A percentile compares a stretch with the other conserved stretches of the same genome.
phyloP scores from a whole-genome alignment of 2,329 filamentous ascomycete genomes.

The Pseudofabraea citricarpa region DNA sequence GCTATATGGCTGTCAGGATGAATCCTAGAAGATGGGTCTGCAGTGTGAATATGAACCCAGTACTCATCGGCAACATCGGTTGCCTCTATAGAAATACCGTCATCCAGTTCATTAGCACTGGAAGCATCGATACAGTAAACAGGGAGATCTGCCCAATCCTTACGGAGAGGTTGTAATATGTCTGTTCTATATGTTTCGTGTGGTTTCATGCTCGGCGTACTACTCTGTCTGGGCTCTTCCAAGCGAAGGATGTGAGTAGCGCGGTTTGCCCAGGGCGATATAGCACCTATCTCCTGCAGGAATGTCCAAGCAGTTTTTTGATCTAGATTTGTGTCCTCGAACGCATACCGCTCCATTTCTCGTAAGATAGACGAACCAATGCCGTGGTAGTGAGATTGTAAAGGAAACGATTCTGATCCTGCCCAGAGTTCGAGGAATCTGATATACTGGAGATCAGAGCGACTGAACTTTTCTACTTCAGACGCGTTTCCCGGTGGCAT shows the following conservation, averaged over 20 bases:
- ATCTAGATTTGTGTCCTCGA: slow-evolving; percentile 36
- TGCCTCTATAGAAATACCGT: slow-evolving; percentile 68
- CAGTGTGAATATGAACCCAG: slow-evolving; percentile 76
- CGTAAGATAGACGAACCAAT: slow-evolving; percentile 62
- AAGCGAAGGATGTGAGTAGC: slow-evolving; percentile 56
- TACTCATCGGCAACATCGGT: slow-evolving; percentile 47
- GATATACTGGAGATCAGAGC: slow-evolving; percentile 31
- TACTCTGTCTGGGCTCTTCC: slow-evolving; percentile 34
- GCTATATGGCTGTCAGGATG: slow-evolving; percentile 51
- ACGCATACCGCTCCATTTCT: slow-evolving; percentile 54
- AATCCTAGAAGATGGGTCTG: slow-evolving; percentile 72
- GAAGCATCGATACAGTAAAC: slow-evolving; percentile 71
- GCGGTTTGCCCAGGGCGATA: slow-evolving; percentile 66
- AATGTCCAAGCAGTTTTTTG: slow-evolving; percentile 55
- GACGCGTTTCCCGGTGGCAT: slow-evolving; percentile 5
- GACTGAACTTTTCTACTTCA: slow-evolving; percentile 8
- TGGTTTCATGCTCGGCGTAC: slow-evolving; percentile 26
- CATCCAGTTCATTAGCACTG: slow-evolving; percentile 68
- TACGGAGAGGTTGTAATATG: slow-evolving; percentile 46
- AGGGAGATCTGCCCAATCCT: slow-evolving; percentile 52
- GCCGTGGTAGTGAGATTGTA: slow-evolving; percentile 49
- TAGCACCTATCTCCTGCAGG: slow-evolving; percentile 69
- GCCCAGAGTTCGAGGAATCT: slow-evolving; percentile 68
- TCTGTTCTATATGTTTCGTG: slow-evolving; percentile 33
- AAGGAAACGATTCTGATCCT: slow-evolving; percentile 48